Percentiles rank a stretch among this genome's conserved stretches.
Evolutionary conservation across 1,284 basidiomycete genomes (phyloP).

Genomic region (Marasmius sp.): DNA sequence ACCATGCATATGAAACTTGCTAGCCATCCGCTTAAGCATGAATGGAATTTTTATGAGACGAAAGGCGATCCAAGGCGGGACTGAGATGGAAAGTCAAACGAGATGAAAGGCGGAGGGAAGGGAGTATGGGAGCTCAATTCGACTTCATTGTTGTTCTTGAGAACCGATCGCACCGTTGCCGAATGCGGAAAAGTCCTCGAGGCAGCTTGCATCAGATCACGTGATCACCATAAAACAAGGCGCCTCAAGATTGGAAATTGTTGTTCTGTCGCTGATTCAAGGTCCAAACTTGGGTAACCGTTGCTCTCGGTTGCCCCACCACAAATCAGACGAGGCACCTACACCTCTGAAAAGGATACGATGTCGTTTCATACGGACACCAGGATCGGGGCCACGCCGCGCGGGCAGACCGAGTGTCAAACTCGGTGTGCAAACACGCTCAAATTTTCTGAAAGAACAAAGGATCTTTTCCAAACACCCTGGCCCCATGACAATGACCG

Average conservation of each 20-base stretch:
- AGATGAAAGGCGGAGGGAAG: not conserved
- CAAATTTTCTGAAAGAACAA: not conserved
- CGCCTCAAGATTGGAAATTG: too few species aligned
- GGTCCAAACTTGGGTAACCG: too few species aligned
- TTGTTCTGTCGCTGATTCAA: too few species aligned
- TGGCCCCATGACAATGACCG: too few species aligned
- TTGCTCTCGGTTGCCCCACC: too few species aligned
- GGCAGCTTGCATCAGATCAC: not conserved
- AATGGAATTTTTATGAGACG: not conserved
- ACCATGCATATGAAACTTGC: slow-evolving; percentile 35
- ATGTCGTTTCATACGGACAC: too few species aligned
- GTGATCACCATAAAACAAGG: not conserved
- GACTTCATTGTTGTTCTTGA: slow-evolving; percentile 10
- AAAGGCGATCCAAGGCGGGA: slow-evolving; percentile 8
- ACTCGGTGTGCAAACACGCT: not conserved
- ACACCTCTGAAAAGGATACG: too few species aligned
- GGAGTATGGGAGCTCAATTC: not conserved
- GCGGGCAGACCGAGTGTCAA: not conserved
- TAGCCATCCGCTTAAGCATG: slow-evolving; percentile 46
- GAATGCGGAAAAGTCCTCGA: slow-evolving; percentile 1
- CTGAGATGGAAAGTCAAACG: not conserved
- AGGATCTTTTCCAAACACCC: not conserved
- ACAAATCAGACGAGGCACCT: too few species aligned
- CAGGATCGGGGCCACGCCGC: too few species aligned
- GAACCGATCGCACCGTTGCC: slow-evolving; percentile 3